Evolutionary conservation across 176 grass and related monocot species (phyloP), one percentile per base, ranked within the genome.

Genomic region (Triticum dicoccoides): DNA sequence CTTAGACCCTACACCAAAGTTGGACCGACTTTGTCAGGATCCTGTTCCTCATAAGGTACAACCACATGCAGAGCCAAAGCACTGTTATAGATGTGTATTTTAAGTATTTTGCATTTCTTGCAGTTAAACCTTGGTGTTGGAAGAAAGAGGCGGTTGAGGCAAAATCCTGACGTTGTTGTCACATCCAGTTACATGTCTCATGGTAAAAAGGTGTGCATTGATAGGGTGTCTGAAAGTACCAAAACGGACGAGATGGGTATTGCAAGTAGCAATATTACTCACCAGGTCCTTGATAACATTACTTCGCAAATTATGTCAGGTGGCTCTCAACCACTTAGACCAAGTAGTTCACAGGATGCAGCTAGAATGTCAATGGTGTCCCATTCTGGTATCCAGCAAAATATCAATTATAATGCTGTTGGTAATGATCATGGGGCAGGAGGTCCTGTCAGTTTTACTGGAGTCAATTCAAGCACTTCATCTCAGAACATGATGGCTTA

Each of bases 71-170:
- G 61, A 41, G 61, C 59, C 49, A 84, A 69, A 87, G 38, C 54
- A 85, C 73, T 80, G 61, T 13, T 44, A 79, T 51, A 39, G 11
- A 75, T 15, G 66, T 78, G 12, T 76, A 32, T 80, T 51, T 33
- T 77, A 89, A 82, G 34, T 13, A 58, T 76, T 64, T 67, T 84
- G 15, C 5, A 24, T 87, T 85, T 82, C 79, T 90, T 89, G 64
- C 89, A 99, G 97, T 90, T 96, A 68, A 91, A 90, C 90, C 94
- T 96, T 88, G 92, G 94, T 87, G 82, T 99, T 83, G 90, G 92
- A 74, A 92, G 81, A 69, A 99, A 93, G 90, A 99, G 88, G 88
- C 92, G 90, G 90, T 69, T 89, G 86, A 84, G 79, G 37, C 87
- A 98, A 87, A 90, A 81, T 87, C 65, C 94, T 82, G 90, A 93